Evolutionary conservation across 257 asterid species (phyloP).

Genomic region (Solanum chilense): DNA sequence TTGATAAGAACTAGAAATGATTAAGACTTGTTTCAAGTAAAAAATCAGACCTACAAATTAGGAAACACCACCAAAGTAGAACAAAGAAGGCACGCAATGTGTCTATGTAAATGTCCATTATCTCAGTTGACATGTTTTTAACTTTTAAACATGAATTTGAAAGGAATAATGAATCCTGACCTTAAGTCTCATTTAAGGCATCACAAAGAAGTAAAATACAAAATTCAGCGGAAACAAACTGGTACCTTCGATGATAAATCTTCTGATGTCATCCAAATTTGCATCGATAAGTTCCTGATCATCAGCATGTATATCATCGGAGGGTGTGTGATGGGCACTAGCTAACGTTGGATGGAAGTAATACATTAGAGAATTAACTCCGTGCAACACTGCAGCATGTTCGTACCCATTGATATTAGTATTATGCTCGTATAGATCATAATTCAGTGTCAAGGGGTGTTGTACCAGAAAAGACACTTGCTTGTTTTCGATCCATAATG

Average conservation of each 20-base stretch:
- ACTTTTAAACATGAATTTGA: too few relatives aligned
- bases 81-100: neutral
- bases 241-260: neutral
- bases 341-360: neutral
- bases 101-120: too few relatives aligned
- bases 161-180: neutral
- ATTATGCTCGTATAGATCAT: neutral
- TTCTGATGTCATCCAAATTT: neutral
- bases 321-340: neutral
- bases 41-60: neutral
- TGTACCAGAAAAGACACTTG: neutral
- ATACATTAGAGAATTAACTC: neutral
- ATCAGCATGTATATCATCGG: neutral
- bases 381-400: neutral
- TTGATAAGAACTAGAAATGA: neutral
- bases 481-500: neutral
- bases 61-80: neutral
- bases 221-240: neutral
- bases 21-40: neutral
- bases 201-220: neutral
- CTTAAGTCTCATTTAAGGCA: neutral
- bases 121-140: too few relatives aligned
- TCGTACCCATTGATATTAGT: neutral
- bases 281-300: neutral
- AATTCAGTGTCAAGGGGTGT: neutral